Conservation (phyloP, 2,329 filamentous ascomycete species). For the Aspergillus caelatus region DNA sequence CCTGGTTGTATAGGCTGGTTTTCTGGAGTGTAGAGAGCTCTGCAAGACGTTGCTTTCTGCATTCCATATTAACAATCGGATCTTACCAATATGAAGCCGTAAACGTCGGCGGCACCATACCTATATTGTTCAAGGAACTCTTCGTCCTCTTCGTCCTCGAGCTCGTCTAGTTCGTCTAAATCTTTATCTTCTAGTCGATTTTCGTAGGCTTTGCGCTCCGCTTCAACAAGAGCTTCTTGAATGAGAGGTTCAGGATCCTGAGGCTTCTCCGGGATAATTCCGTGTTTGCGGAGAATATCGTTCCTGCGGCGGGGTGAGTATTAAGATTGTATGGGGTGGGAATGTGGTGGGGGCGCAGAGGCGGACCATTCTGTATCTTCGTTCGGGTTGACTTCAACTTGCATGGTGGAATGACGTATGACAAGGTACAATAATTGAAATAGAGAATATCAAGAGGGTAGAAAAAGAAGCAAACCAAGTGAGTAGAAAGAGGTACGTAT, state of each 20-base stretch:
- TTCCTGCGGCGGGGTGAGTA: constrained; percentile 66
- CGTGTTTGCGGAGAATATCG: constrained; percentile 95
- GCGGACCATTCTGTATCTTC: constrained; percentile 90
- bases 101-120: constrained; percentile 32
- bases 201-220: constrained; percentile 80
- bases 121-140: constrained; percentile 86
- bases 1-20: constrained; percentile 80
- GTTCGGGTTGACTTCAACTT: constrained; percentile 91
- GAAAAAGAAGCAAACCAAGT: not conserved
- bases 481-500: not conserved
- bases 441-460: constrained; percentile 26
- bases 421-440: not conserved
- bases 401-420: constrained; percentile 42
- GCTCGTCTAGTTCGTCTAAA: constrained; percentile 85
- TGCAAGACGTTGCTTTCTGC: constrained; percentile 75
- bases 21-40: constrained; percentile 77
- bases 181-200: constrained; percentile 94
- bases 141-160: constrained; percentile 96
- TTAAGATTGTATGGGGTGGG: constrained; percentile 7
- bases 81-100: not conserved
- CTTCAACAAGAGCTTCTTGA: constrained; percentile 88
- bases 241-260: constrained; percentile 95
- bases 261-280: constrained; percentile 95
- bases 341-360: constrained; percentile 6
- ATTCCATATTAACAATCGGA: constrained; percentile 2